Evolutionary conservation across 148 eudicot genomes (phyloP).

Genomic region (Diospyros kaki): DNA sequence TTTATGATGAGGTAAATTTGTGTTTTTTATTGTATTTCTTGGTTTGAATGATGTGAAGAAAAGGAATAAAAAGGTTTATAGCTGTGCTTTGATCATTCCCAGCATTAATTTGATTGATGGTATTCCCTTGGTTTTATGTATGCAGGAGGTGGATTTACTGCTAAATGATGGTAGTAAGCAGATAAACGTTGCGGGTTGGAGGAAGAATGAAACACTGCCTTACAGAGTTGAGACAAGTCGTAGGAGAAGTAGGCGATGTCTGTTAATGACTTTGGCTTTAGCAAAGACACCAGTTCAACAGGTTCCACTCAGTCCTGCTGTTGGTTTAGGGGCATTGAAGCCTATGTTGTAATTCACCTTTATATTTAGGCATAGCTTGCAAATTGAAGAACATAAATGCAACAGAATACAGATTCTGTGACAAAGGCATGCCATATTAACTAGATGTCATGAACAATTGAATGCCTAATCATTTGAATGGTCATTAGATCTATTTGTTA

Average conservation of each 20-base stretch:
- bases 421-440: background rate
- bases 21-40: background rate
- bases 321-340: constrained; percentile 1
- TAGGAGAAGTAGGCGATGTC: constrained; percentile 93
- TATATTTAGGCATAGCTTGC: constrained; percentile 5
- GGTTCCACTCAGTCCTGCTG: constrained; percentile 34
- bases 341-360: background rate
- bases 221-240: constrained; percentile 89
- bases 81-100: background rate
- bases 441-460: background rate
- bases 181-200: constrained; percentile 79
- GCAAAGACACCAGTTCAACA: constrained; percentile 80
- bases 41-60: constrained; percentile 2
- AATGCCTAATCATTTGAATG: constrained; percentile 5
- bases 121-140: constrained; percentile 14
- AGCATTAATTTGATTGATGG: background rate
- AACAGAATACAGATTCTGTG: background rate
- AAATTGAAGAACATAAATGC: background rate
- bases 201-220: constrained; percentile 66
- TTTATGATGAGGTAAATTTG: constrained; percentile 80
- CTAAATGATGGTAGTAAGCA: constrained; percentile 99
- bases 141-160: constrained; percentile 95
- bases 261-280: constrained; percentile 91
- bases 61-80: background rate
- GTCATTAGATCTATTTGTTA: background rate